Conservation (phyloP, 2,329 filamentous ascomycete species). For the Camillea tinctor region DNA sequence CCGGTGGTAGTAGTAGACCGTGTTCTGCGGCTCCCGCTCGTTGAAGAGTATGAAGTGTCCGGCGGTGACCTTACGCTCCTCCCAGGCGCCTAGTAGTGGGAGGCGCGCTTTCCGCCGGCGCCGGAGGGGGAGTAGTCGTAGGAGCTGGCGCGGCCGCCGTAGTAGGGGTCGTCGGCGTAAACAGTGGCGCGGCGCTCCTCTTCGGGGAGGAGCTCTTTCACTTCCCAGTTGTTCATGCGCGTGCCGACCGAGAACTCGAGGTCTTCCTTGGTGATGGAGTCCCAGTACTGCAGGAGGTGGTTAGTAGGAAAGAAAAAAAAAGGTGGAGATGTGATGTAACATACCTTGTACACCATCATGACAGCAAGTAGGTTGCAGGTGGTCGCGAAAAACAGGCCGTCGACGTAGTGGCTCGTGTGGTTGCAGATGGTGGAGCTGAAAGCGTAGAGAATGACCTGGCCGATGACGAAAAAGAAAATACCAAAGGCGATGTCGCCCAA, state of each 20-base stretch:
- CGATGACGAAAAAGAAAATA: conserved; percentile 84
- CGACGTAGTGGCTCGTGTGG: conserved; percentile 84
- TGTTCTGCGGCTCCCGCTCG: conserved; percentile 2
- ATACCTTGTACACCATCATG: conserved; percentile 99
- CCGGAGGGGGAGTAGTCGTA: conserved; percentile 51
- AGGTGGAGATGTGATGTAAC: conserved; percentile 14
- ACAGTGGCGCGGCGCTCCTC: conserved; percentile 74
- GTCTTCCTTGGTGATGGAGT: conserved; percentile 97
- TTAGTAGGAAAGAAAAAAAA: conserved; percentile 29
- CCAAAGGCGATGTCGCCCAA: conserved; percentile 89
- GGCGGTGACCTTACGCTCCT: conserved; percentile 14
- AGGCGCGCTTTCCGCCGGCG: conserved; percentile 32
- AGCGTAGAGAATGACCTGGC: conserved; percentile 89
- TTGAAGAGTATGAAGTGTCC: too few relatives aligned
- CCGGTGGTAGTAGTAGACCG: too few relatives aligned
- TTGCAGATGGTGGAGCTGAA: conserved; percentile 85
- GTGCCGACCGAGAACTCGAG: conserved; percentile 97
- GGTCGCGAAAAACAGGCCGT: conserved; percentile 91
- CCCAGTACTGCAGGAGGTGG: conserved; percentile 74
- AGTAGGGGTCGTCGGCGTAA: conserved; percentile 68
- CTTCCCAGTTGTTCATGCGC: conserved; percentile 96
- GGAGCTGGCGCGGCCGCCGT: conserved; percentile 43
- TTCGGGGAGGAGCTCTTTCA: conserved; percentile 84
- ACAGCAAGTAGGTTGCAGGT: conserved; percentile 90
- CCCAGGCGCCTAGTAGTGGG: conserved; percentile 31